A percentile compares a stretch with the other conserved stretches of the same genome.
Evolutionary conservation across 2,329 filamentous ascomycete genomes (phyloP).

Genomic region (Nothomitra cinnamomea): DNA sequence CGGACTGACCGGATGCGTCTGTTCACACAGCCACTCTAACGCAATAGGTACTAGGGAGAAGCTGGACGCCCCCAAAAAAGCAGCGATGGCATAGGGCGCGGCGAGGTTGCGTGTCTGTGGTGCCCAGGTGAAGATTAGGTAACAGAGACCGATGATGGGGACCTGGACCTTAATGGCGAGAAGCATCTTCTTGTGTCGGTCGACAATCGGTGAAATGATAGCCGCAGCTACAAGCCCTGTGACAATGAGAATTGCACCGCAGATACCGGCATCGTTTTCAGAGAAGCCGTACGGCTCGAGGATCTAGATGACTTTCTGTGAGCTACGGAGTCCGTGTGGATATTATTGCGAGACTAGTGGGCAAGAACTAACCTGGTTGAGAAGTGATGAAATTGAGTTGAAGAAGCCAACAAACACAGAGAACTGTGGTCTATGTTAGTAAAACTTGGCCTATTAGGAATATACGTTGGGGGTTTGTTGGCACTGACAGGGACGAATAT

Average conservation of each 20-base stretch:
- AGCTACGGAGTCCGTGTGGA: background rate
- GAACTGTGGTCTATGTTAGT: conserved; percentile 30
- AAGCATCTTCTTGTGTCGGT: conserved; percentile 68
- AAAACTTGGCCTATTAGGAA: background rate
- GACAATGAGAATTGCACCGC: conserved; percentile 74
- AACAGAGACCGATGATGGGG: conserved; percentile 54
- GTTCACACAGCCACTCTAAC: conserved; percentile 73
- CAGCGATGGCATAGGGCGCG: conserved; percentile 59
- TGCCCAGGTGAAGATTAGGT: conserved; percentile 70
- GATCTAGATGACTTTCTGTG: conserved; percentile 27
- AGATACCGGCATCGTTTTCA: conserved; percentile 75
- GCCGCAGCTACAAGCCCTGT: conserved; percentile 68
- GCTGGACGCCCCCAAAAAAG: conserved; percentile 58
- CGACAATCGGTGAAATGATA: conserved; percentile 63
- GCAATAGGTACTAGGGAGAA: conserved; percentile 73
- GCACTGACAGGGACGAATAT: conserved; percentile 43
- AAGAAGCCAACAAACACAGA: conserved; percentile 78
- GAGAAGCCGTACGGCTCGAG: conserved; percentile 70
- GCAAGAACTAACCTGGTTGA: conserved; percentile 44
- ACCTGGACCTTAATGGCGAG: conserved; percentile 54
- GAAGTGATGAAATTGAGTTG: conserved; percentile 73
- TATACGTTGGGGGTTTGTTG: too few relatives aligned
- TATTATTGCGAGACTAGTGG: background rate
- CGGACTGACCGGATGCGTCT: conserved; percentile 72
- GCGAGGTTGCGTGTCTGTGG: conserved; percentile 42